Base-by-base conservation (phyloP, 1,284 basidiomycete species). In the Hypsizygus ulmarius region DNA sequence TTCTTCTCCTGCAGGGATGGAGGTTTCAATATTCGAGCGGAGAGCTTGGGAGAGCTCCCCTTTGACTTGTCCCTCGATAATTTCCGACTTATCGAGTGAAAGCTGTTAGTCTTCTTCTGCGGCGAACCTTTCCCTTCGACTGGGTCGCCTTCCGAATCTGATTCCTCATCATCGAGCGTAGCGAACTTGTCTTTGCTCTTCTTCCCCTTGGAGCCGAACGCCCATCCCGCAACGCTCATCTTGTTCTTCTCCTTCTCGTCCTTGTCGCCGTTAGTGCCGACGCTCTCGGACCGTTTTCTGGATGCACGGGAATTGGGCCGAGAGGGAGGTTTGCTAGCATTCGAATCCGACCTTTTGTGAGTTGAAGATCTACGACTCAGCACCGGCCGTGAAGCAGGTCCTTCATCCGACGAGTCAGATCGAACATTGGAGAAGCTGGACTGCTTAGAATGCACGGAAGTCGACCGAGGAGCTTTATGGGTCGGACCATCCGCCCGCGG, bases 121-220 rank as follows among this genome's bases (percentile, higher is more conserved):
- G 55, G 45, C 3, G 45, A 56, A 43, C 40, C 61, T 55, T 47
- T 48, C 30, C 60, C 64, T 9, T 61, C 61, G 18, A 65, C 65
- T 12, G 64, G 66, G 10, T 52, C 41, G 18, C 61, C 64, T 11
- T 57, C 58, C 16, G 43, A 18, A 32, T 53, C 52, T 30, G 4
- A 62, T 18, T 64, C 66, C 3, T 64, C 65, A 30, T 74, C 75
- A 39, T 79, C 78, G 29, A 88, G 64, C 33, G 78, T 66, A 45
- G 84, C 64, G 50, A 85, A 87, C 50, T 77, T 79, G 53, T 85
- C 80, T 58, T 78, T 79, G 53, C 76, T 77, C 63, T 79, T 86
- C 52, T 75, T 77, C 63, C 80, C 86, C 72, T 81, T 84, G 43
- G 78, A 81, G 58, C 66, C 80, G 14, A 79, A 75, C 21, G 82